phyloP scores from a whole-genome alignment of 1,284 basidiomycete genomes.

The Blastosporella zonata region DNA sequence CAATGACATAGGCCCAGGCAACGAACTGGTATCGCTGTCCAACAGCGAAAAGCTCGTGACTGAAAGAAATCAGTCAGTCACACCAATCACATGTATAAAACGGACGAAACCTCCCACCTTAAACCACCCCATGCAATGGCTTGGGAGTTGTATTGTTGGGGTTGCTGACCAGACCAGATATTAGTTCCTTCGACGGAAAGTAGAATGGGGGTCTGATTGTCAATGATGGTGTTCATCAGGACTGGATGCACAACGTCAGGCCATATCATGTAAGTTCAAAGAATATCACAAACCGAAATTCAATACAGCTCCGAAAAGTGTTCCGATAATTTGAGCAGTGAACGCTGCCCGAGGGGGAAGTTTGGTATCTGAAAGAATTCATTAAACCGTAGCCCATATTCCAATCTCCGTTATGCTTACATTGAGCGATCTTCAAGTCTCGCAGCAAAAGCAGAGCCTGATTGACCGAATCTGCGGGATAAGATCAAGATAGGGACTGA shows the following conservation, averaged over 20 bases:
- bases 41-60: conserved; percentile 50
- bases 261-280: not conserved
- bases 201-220: conserved; percentile 49
- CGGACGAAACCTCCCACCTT: conserved; percentile 25
- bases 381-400: not conserved
- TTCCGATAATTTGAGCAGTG: conserved; percentile 54
- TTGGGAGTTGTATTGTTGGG: conserved; percentile 58
- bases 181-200: conserved; percentile 52
- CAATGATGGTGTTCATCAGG: conserved; percentile 61
- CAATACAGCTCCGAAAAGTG: conserved; percentile 44
- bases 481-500: not conserved
- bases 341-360: conserved; percentile 66
- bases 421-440: conserved; percentile 63
- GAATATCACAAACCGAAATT: conserved; percentile 39
- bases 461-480: conserved; percentile 34
- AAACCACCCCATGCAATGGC: conserved; percentile 69
- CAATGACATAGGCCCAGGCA: conserved; percentile 53
- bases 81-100: not conserved
- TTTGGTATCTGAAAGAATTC: conserved; percentile 43
- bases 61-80: not conserved
- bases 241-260: conserved; percentile 18
- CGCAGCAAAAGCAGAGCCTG: conserved; percentile 46
- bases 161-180: conserved; percentile 60
- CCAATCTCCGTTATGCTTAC: conserved; percentile 23
- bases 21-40: conserved; percentile 58